Conservation (phyloP, 2,329 filamentous ascomycete genomes). For the Fusarium graminum region DNA sequence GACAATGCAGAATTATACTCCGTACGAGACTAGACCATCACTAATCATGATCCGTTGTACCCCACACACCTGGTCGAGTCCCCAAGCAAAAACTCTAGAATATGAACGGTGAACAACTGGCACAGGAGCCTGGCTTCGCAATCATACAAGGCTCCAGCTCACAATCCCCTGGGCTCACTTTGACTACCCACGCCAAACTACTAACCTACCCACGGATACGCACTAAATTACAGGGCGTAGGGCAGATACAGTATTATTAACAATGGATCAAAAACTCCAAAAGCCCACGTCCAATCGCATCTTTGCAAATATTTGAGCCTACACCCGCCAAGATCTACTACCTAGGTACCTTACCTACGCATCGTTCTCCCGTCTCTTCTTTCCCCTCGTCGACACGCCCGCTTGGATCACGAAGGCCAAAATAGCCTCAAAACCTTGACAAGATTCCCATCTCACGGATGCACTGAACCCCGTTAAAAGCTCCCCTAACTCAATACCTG, state of each 20-base stretch:
- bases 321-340: conserved; percentile 24
- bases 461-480: not conserved
- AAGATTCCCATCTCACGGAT: conserved; percentile 14
- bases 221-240: conserved; percentile 3
- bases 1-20: not conserved
- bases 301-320: conserved; percentile 8
- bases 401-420: conserved; percentile 6
- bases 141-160: no score
- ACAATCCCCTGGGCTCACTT: not conserved
- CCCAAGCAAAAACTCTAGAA: not conserved
- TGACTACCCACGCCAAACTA: not conserved
- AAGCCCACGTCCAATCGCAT: conserved; percentile 25
- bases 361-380: not conserved
- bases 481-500: conserved; percentile 31
- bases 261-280: not conserved
- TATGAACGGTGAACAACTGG: not conserved
- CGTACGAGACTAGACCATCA: not conserved
- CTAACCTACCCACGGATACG: conserved; percentile 2
- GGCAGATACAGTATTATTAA: conserved; percentile 5
- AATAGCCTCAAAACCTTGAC: conserved; percentile 24
- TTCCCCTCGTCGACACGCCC: not conserved
- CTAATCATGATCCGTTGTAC: not conserved
- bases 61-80: not conserved
- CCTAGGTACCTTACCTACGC: not conserved
- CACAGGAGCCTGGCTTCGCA: no score